Base-by-base conservation (phyloP, 1,284 basidiomycete species). In the Tilletia indica region DNA sequence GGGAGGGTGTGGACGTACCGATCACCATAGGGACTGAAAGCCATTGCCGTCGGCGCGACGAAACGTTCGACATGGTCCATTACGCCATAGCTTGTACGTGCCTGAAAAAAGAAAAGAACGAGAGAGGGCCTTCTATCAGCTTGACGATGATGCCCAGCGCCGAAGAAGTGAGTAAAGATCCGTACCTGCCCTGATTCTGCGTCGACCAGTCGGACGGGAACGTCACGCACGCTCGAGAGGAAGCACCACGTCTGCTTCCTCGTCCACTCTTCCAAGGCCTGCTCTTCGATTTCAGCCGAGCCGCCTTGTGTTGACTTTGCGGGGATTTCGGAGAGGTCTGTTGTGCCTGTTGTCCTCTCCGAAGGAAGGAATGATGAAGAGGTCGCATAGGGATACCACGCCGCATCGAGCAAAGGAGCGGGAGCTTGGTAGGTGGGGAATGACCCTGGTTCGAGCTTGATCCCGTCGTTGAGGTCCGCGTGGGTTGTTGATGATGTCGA, bases 41-140 rank as follows among this genome's bases (percentile, higher is more conserved):
- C 76, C 21, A 81, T 68, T 31, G 75, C 71, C 36, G 77, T 74
- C 34, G 79, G 78, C 16, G 74, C 78, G 21, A 78, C 70, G 56
- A 77, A 81, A 21, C 73, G 72, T 67, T 81, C 79, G 63, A 77
- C 73, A 68, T 81, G 79, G 34, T 81, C 75, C 76, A 80, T 78
- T 70, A 81, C 73, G 8, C 77, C 75, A 67, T 81, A 81, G 49
- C 71, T 77, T 6, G 77, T 77, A 3, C 74, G 72, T 3, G 68
- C 68, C 21, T 68, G 70, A 71, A 21, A 16, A 2, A 39, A 14
- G n/a, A 19, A 21, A 49, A 25, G 64, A 69, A 4, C 6, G 42
- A 45, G 6, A 45, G 42, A 3, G 42, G 14, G 14, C 42, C 6
- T 1, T 45, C 42, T 6, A 16, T 14, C 11, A 34, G 16, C n/a